Conservation (phyloP, 2,329 filamentous ascomycete genomes). For the Magnaporthiopsis rhizophila region DNA sequence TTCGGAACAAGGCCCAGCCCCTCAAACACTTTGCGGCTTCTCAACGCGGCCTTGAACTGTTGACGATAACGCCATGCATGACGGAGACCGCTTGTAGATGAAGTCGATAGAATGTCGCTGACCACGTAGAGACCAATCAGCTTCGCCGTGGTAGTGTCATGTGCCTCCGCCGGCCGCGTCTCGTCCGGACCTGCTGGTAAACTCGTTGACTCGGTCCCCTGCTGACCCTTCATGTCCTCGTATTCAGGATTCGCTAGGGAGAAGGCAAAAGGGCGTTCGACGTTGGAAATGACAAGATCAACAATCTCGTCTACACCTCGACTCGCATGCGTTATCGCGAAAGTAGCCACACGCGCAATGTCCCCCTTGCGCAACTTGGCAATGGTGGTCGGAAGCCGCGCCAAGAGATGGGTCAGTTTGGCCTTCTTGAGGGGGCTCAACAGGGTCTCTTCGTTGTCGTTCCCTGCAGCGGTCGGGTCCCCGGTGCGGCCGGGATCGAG, state of each 20-base stretch:
- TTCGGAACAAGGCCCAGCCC: conserved; percentile 66
- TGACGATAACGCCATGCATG: conserved; percentile 83
- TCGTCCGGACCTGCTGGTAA: conserved; percentile 29
- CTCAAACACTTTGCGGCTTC: conserved; percentile 62
- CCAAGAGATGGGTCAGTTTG: conserved; percentile 75
- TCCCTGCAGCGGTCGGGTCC: conserved; percentile 22
- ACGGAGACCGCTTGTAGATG: conserved; percentile 66
- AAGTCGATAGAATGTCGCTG: conserved; percentile 71
- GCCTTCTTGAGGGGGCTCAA: conserved; percentile 78
- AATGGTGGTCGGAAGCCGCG: conserved; percentile 68
- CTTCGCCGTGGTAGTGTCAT: conserved; percentile 63
- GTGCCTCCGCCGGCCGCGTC: conserved; percentile 32
- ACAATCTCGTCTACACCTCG: conserved; percentile 85
- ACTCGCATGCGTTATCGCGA: conserved; percentile 82
- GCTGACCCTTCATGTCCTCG: conserved; percentile 29
- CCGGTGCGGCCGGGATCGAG: conserved; percentile 43
- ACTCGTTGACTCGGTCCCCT: conserved; percentile 29
- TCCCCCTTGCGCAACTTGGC: conserved; percentile 74
- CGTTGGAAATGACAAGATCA: conserved; percentile 76
- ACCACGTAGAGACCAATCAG: conserved; percentile 74
- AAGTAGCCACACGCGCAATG: conserved; percentile 75
- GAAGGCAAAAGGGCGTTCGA: conserved; percentile 67
- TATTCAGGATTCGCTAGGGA: conserved; percentile 60
- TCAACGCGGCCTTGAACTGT: conserved; percentile 67
- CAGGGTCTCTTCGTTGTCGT: conserved; percentile 48